Evolutionary conservation across 2,329 filamentous ascomycete genomes (phyloP).

Genomic region (Stemphylium vesicarium): DNA sequence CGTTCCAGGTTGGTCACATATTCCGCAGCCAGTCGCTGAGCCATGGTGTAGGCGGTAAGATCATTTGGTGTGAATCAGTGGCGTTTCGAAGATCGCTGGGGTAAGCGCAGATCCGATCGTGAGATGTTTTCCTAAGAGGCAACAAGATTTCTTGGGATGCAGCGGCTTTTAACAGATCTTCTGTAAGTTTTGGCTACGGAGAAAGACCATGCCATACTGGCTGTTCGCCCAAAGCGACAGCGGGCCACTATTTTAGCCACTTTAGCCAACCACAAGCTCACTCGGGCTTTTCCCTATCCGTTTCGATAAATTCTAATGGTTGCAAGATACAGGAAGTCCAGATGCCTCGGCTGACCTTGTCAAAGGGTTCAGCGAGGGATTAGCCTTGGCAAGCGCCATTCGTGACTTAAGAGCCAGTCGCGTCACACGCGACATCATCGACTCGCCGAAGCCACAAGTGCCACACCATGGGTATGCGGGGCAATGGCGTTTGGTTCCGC

Average conservation of each 20-base stretch:
- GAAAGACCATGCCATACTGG: not conserved
- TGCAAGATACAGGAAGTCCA: not conserved
- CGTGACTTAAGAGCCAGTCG: not conserved
- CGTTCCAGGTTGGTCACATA: not conserved
- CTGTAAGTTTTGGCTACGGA: not conserved
- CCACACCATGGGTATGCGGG: not conserved
- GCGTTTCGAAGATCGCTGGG: too few species aligned
- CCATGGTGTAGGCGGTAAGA: not conserved
- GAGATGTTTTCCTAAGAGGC: too few species aligned
- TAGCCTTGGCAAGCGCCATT: not conserved
- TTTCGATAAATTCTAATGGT: not conserved
- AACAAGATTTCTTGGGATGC: too few species aligned
- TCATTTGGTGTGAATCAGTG: not conserved
- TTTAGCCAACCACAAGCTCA: not conserved
- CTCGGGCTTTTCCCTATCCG: not conserved
- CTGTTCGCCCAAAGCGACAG: not conserved
- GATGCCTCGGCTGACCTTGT: not conserved
- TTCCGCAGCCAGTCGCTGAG: not conserved
- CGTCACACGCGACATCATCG: not conserved
- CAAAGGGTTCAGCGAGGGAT: conserved; percentile 1
- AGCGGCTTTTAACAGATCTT: not conserved
- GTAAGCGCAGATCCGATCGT: too few species aligned
- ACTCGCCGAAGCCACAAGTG: not conserved
- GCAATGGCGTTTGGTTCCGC: not conserved
- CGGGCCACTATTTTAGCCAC: not conserved